A percentile compares a stretch with the other conserved stretches of the same genome.
phyloP scores from a whole-genome alignment of 495 filamentous ascomycete genomes.

The Trichoderma gamsii region DNA sequence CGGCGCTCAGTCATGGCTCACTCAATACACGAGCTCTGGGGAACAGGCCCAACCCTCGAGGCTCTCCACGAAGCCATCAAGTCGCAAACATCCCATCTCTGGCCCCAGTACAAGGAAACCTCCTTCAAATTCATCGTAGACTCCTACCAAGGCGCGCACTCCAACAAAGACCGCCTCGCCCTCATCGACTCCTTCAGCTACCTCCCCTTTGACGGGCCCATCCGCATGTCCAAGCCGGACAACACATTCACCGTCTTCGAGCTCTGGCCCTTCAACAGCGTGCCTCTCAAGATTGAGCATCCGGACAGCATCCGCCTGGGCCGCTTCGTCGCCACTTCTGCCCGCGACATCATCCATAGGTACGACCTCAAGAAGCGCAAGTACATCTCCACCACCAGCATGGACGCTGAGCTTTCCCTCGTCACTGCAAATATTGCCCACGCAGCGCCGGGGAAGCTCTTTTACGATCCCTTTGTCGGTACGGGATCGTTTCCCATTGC shows the following conservation, averaged over 20 bases:
- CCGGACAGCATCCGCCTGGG: slow-evolving; percentile 66
- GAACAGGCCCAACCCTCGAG: slow-evolving; percentile 57
- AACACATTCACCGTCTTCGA: slow-evolving; percentile 74
- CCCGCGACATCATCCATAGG: slow-evolving; percentile 58
- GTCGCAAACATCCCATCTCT: slow-evolving; percentile 51
- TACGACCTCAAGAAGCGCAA: slow-evolving; percentile 87
- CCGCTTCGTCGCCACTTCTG: slow-evolving; percentile 56
- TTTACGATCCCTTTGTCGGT: slow-evolving; percentile 92
- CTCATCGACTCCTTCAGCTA: slow-evolving; percentile 81
- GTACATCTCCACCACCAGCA: slow-evolving; percentile 92
- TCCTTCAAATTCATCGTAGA: slow-evolving; percentile 84
- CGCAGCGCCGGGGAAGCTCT: slow-evolving; percentile 71
- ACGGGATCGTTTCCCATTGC: slow-evolving; percentile 87
- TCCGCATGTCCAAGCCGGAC: slow-evolving; percentile 65
- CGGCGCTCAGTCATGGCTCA: slow-evolving; percentile 71
- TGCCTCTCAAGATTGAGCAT: slow-evolving; percentile 33
- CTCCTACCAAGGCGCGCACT: slow-evolving; percentile 64
- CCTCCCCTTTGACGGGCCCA: slow-evolving; percentile 66
- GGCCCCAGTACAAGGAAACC: slow-evolving; percentile 52
- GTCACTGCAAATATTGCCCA: slow-evolving; percentile 87
- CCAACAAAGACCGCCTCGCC: slow-evolving; percentile 47
- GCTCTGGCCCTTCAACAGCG: slow-evolving; percentile 55
- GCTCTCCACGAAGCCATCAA: slow-evolving; percentile 62
- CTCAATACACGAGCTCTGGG: slow-evolving; percentile 87
- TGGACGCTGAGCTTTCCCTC: slow-evolving; percentile 91